Evolutionary conservation across 345 rosid genomes (phyloP), one percentile per base, ranked within the genome.

Genomic region (Citrus medica): DNA sequence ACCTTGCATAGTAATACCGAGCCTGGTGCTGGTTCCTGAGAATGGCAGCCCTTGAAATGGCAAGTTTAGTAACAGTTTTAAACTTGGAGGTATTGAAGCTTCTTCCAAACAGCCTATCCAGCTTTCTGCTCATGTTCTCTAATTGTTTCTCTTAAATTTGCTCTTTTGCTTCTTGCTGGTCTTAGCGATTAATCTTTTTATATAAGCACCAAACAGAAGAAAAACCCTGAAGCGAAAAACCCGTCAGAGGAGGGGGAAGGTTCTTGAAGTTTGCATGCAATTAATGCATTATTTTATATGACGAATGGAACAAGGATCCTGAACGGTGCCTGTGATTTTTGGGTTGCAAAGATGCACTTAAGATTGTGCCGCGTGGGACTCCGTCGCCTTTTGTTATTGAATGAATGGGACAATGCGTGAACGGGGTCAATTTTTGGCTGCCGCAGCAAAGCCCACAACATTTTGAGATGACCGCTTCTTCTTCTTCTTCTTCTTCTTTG

Each of bases 21-120:
- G 71, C 86, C 63, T 78, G 82, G 51, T 73, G 86, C 77, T 84
- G 88, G 62, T 81, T 91, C 76, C 77, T 85, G 71, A 91, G 82
- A 33, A 89, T 69, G 33, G 84, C 71, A n/a, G 76, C 78, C 83
- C 92, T 84, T 6, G 90, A 83, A 53, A 86, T 70, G 33, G 92
- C 88, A 40, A 89, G 86, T 51, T 84, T 89, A 19, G 79, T 76
- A 2, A 88, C 80, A 9, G 76, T 63, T 76, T 82, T 73, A 64
- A 89, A 78, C 67, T 85, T 86, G 32, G 87, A 83, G 35, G 82
- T 61, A 77, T 63, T 86, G 83, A 81, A 77, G 56, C 63, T 85
- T 72, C 87, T 86, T 55, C 87, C 82, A 4, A 87, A 80, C 56
- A 87, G 69, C 40, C 64, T 75, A 78, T 82, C 85, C 40, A 85